Evolutionary conservation across 2,329 filamentous ascomycete species (phyloP), one percentile per base, ranked within the genome.

Genomic region (Delphinella strobiligena): DNA sequence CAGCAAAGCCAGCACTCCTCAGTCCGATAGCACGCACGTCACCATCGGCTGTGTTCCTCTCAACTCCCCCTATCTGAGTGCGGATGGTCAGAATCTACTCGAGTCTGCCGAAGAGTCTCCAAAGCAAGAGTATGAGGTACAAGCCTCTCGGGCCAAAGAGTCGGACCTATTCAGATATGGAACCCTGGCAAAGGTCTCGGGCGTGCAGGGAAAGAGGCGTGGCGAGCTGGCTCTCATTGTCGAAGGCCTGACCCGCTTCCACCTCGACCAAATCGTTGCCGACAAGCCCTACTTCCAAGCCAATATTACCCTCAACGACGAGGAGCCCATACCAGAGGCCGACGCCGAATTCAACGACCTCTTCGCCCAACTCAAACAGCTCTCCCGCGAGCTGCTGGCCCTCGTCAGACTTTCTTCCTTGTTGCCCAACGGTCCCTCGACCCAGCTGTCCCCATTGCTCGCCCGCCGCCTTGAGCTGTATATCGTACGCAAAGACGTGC

Each of bases 31-130:
- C 19, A 73, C 71, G 46, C 70, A 77, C 49, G 77, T 94, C 50
- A 79, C 83, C 7, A 79, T 96, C 48, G 86, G 82, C 38, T 96
- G 89, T 59, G 78, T 96, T 40, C 91, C 91, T 15, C 69, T 95
- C 44, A 80, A 71, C 47, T 91, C 85, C 36, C 79, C 80, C 3
- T 72, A 80, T 17, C 69, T 94, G 18, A 79, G 78, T 42, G 70
- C 72, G 19, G 78, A 85, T 53, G 87, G 87, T 33, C 80, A 88
- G 60, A 73, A 78, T 42, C 69, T 93, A 48, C 73, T 93, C 40
- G 75, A 81, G 39, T 71, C 78, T 54, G 74, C 71, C 30, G 72
- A 73, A 17, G 60, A 60, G 35, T 44, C 47, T 11, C 30, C 41
- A 4, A 42, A 43, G 18, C 39, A 72, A 69, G 51, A 72, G 74